Evolutionary conservation across 768 basidiomycete species (phyloP).

Genomic region (Austroboletus eburneus): DNA sequence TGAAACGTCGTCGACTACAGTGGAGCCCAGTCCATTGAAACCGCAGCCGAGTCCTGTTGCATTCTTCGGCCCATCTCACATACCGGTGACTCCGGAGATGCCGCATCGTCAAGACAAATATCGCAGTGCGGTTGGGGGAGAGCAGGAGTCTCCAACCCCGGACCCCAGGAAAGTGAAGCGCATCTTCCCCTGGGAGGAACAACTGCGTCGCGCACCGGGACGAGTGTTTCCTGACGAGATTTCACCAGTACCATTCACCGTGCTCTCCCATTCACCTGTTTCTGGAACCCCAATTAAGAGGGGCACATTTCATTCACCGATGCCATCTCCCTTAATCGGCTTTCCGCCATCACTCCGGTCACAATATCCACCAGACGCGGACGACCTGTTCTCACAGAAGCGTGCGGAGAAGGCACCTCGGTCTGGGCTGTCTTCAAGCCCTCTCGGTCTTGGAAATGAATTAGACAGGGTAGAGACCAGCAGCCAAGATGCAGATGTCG

Average conservation of each 20-base stretch:
- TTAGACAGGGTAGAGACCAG: constrained; percentile 54
- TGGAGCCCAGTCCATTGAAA: constrained; percentile 16
- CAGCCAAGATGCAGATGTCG: constrained; percentile 80
- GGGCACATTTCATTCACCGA: constrained; percentile 16
- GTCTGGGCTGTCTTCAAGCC: constrained; percentile 37
- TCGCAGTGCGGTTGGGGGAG: constrained; percentile 50
- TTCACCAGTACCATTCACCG: constrained; percentile 36
- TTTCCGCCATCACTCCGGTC: constrained; percentile 60
- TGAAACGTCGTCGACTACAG: constrained; percentile 22
- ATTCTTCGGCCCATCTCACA: constrained; percentile 60
- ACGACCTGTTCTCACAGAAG: constrained; percentile 69
- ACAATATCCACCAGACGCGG: constrained; percentile 85
- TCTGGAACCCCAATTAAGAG: constrained; percentile 28
- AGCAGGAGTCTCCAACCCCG: constrained; percentile 49
- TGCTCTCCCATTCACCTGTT: constrained; percentile 30
- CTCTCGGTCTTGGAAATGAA: constrained; percentile 27
- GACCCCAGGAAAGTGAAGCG: constrained; percentile 68
- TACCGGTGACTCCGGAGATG: constrained; percentile 60
- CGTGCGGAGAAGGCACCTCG: constrained; percentile 63
- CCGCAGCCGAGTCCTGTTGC: constrained; percentile 22
- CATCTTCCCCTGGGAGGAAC: constrained; percentile 95
- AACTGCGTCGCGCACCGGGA: constrained; percentile 58
- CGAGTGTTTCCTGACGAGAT: constrained; percentile 73
- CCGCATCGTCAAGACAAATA: constrained; percentile 74
- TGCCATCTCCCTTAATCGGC: constrained; percentile 37